A percentile compares a stretch with the other conserved stretches of the same genome.
Evolutionary conservation across 2,329 filamentous ascomycete species (phyloP).

Genomic region (Sporothrix pseudoabietina): DNA sequence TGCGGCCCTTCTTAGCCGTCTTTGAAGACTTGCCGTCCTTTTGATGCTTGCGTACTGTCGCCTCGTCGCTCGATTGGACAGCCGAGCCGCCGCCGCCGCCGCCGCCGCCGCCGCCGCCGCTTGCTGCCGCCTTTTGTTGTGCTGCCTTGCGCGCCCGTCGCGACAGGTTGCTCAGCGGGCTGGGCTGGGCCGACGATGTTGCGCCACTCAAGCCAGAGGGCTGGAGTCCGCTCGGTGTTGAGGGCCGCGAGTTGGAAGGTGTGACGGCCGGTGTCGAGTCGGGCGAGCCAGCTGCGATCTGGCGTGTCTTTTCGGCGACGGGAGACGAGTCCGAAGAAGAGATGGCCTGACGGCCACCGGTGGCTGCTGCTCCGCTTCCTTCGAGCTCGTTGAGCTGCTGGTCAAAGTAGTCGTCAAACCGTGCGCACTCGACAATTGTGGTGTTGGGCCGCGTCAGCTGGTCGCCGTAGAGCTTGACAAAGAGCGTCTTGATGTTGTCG

Average conservation of each 20-base stretch:
- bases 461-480: slow-evolving; percentile 85
- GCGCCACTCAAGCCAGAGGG: slow-evolving; percentile 42
- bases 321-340: neutral
- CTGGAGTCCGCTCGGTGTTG: slow-evolving; percentile 67
- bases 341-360: neutral
- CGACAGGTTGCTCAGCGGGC: slow-evolving; percentile 75
- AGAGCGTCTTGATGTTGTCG: slow-evolving; percentile 91
- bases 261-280: slow-evolving; percentile 71
- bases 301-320: slow-evolving; percentile 45
- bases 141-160: slow-evolving; percentile 69
- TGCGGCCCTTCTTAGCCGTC: slow-evolving; percentile 77
- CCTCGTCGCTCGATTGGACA: slow-evolving; percentile 83
- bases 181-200: slow-evolving; percentile 67
- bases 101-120: slow-evolving; percentile 50
- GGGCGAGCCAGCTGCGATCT: slow-evolving; percentile 51
- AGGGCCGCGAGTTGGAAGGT: slow-evolving; percentile 76
- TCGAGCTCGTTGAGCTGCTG: slow-evolving; percentile 85
- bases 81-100: slow-evolving; percentile 54
- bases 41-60: slow-evolving; percentile 58
- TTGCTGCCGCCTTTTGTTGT: slow-evolving; percentile 50
- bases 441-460: slow-evolving; percentile 80
- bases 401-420: slow-evolving; percentile 92
- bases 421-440: slow-evolving; percentile 73
- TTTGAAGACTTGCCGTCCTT: slow-evolving; percentile 49
- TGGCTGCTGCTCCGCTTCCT: slow-evolving; percentile 47